Percentiles rank a stretch among this genome's conserved stretches.
These are phyloP conservation scores for Loxodes magnus DNA, from an alignment of 73 alveolate genomes.

Conservation along the genomic window DNA sequence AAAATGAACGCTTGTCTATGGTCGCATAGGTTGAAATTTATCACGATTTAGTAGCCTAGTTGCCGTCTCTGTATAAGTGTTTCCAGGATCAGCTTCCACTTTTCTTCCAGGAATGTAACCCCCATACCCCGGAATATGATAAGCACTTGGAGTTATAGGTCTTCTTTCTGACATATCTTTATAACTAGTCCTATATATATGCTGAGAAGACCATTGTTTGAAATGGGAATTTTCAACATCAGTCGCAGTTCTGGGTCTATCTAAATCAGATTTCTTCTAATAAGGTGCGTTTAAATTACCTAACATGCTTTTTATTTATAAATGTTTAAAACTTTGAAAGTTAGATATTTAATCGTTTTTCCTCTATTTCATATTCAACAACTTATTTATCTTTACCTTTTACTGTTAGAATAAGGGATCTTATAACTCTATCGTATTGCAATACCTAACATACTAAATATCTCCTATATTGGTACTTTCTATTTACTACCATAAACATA, in stretches of 20 bases:
- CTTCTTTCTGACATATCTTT: not conserved
- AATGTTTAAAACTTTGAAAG: too few relatives aligned
- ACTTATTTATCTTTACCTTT: too few relatives aligned
- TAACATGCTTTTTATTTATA: too few relatives aligned
- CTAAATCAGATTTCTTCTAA: too few relatives aligned
- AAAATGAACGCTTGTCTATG: not conserved
- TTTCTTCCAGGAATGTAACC: slow-evolving; percentile 5
- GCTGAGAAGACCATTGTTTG: slow-evolving; percentile 2
- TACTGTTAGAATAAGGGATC: too few relatives aligned
- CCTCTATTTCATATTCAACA: too few relatives aligned
- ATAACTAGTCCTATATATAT: slow-evolving; percentile 7
- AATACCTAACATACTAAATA: too few relatives aligned
- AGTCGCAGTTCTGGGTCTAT: not conserved
- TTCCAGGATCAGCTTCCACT: slow-evolving; percentile 3
- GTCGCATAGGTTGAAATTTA: slow-evolving; percentile 4
- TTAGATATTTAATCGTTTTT: too few relatives aligned
- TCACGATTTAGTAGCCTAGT: not conserved
- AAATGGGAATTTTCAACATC: not conserved
- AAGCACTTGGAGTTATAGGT: not conserved
- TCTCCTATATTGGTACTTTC: too few relatives aligned
- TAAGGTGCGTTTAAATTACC: slow-evolving; percentile 17
- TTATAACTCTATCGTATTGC: too few relatives aligned
- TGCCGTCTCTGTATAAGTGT: slow-evolving; percentile 4
- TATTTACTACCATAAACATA: too few relatives aligned
- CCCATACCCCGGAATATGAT: slow-evolving; percentile 5